Percentiles rank a stretch among this genome's conserved stretches.
phyloP scores from a whole-genome alignment of 495 filamentous ascomycete genomes.

The Xylaria palmicola region DNA sequence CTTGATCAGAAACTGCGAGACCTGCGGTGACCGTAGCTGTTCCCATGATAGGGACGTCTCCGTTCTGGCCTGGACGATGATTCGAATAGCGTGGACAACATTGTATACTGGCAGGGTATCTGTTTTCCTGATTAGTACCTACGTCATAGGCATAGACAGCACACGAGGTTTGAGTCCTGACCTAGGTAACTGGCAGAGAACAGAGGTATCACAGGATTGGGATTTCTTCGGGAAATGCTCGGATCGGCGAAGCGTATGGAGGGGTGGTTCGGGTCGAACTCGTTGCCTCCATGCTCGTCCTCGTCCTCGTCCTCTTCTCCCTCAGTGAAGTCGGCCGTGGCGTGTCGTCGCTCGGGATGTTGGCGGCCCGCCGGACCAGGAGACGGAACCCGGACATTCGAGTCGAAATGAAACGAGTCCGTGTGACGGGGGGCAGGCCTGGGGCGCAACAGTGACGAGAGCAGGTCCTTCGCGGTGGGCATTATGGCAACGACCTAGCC shows the following conservation, averaged over 20 bases:
- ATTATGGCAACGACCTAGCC: slow-evolving; percentile 13
- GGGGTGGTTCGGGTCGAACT: slow-evolving; percentile 48
- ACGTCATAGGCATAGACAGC: neutral
- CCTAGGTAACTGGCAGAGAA: slow-evolving; percentile 82
- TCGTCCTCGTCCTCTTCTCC: slow-evolving; percentile 34
- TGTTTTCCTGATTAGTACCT: slow-evolving; percentile 15
- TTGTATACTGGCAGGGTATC: slow-evolving; percentile 78
- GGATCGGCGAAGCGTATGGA: slow-evolving; percentile 30
- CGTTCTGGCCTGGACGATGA: slow-evolving; percentile 74
- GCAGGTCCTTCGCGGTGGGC: slow-evolving; percentile 37
- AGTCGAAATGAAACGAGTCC: slow-evolving; percentile 28
- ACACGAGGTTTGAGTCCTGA: slow-evolving; percentile 32
- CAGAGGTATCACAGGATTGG: slow-evolving; percentile 69
- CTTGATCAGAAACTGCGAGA: slow-evolving; percentile 93
- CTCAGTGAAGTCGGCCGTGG: slow-evolving; percentile 59
- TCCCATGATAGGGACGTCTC: slow-evolving; percentile 96
- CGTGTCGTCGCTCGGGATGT: slow-evolving; percentile 44
- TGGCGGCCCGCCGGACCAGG: slow-evolving; percentile 34
- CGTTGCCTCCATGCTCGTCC: slow-evolving; percentile 30
- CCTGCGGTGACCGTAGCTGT: slow-evolving; percentile 88
- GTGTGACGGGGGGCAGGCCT: slow-evolving; percentile 33
- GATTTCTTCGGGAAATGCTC: slow-evolving; percentile 43
- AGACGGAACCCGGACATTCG: slow-evolving; percentile 31
- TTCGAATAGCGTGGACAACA: slow-evolving; percentile 82
- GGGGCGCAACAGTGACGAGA: slow-evolving; percentile 44